phyloP scores from a whole-genome alignment of 2,329 filamentous ascomycete genomes.

The Diaporthe sp. region DNA sequence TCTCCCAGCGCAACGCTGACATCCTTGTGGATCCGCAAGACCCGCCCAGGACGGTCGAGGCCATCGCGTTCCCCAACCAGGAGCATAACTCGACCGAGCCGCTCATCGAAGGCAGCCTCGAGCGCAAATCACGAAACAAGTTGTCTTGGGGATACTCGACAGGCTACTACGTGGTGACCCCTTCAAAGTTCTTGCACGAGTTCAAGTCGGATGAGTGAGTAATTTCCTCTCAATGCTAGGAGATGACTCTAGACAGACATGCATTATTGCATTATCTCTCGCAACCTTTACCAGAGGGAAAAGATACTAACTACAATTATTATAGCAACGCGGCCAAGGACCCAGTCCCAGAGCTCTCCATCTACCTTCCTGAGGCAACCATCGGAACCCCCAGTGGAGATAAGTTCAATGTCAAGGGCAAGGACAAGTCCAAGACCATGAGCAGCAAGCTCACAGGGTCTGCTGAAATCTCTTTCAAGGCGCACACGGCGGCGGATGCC shows the following conservation, averaged over 20 bases:
- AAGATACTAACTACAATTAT: not conserved
- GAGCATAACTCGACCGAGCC: constrained; percentile 84
- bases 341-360: constrained; percentile 85
- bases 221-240: not conserved
- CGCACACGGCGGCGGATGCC: constrained; percentile 83
- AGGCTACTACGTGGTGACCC: constrained; percentile 91
- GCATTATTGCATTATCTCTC: not conserved
- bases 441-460: constrained; percentile 84
- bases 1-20: constrained; percentile 78
- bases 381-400: constrained; percentile 80
- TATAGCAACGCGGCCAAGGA: constrained; percentile 66
- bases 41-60: constrained; percentile 79
- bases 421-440: constrained; percentile 86
- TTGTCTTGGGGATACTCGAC: constrained; percentile 82
- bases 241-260: not conserved
- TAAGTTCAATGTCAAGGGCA: constrained; percentile 96
- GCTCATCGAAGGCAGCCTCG: constrained; percentile 88
- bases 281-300: not conserved
- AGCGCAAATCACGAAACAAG: constrained; percentile 92
- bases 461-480: constrained; percentile 89
- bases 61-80: constrained; percentile 90
- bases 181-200: constrained; percentile 91
- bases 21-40: constrained; percentile 84
- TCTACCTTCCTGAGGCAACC: constrained; percentile 92
- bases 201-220: constrained; percentile 91